Evolutionary conservation across 2,329 filamentous ascomycete species (phyloP), one percentile per base, ranked within the genome.

Genomic region (Colletotrichum sansevieriae): DNA sequence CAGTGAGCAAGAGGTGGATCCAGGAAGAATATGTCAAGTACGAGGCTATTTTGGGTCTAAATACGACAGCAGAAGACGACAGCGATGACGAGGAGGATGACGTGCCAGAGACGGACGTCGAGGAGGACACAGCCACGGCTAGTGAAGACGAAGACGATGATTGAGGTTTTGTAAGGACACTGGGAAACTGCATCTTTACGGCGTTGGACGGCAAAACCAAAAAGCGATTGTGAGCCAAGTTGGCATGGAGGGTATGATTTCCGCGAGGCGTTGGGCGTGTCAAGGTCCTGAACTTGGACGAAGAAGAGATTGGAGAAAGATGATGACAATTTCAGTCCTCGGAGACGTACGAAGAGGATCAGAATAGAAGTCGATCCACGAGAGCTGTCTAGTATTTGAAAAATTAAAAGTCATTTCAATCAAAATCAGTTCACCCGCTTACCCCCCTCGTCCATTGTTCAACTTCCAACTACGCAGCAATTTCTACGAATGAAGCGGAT

Each of bases 1-100:
- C 95, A 0, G 84, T 90, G 73, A 98, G 95, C 78, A 94, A 92
- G 79, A 87, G 90, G 68, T 98, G 96, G 97, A 82, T 99, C 12
- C 91, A 94, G 71, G 86, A 88, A 20, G 92, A 97, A 76, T 98
- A 97, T 76, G 86, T 95, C 35, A 85, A 90, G 58, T 98, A 94
- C 92, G 88, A 88, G 71, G 87, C 90, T 5, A 88, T 97, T 41
- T 89, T 90, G 0, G 93, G 92, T 0, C 80, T 94, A 11, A 86
- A 91, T 67, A 85, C 85, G 25, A 85, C 87, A 6, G 84, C 85
- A 7, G 85, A 87, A 55, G 85, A 85, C 41, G 84, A 86, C 29
- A 85, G 86, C 47, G 85, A 85, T 49, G 85, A 86, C 15, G 80
- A 82, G 2, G 83, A 84, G 0, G 80, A 81, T 0, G 80, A 81